Evolutionary conservation across 306 rosid species (phyloP).

Genomic region (Begonia fuchsioides): DNA sequence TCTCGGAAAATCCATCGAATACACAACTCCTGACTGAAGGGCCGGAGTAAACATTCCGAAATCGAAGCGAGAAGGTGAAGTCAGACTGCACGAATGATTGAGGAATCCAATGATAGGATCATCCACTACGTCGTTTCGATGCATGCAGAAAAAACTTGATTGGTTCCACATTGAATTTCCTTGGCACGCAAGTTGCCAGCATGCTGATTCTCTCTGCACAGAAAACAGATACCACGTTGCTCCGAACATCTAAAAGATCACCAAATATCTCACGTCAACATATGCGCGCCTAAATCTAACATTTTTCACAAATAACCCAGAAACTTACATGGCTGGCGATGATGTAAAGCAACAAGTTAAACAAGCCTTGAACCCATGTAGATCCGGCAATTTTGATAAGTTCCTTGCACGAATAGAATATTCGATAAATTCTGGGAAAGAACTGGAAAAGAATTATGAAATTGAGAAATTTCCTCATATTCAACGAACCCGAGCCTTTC

Average conservation of each 20-base stretch:
- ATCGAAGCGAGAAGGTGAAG: background rate
- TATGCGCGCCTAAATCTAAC: background rate
- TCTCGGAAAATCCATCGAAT: background rate
- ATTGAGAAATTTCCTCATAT: background rate
- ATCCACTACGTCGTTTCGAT: background rate
- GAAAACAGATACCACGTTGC: conserved; percentile 10
- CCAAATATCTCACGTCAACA: background rate
- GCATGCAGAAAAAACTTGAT: background rate
- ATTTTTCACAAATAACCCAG: too few species aligned
- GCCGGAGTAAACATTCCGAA: conserved; percentile 3
- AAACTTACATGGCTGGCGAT: conserved; percentile 11
- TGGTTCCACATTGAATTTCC: background rate
- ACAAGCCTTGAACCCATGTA: conserved; percentile 7
- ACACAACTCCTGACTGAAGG: background rate
- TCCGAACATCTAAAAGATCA: background rate
- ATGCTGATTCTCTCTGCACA: conserved; percentile 1
- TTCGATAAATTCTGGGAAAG: conserved; percentile 7
- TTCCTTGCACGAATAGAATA: conserved; percentile 2
- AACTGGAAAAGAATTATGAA: conserved; percentile 5
- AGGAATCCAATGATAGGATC: background rate
- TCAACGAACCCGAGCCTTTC: background rate
- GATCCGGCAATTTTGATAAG: background rate
- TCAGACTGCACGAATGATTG: background rate
- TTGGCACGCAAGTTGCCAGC: conserved; percentile 9
- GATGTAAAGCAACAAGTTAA: conserved; percentile 5